Evolutionary conservation across 176 grass and related monocot species (phyloP).

Genomic region (Juncus effusus): DNA sequence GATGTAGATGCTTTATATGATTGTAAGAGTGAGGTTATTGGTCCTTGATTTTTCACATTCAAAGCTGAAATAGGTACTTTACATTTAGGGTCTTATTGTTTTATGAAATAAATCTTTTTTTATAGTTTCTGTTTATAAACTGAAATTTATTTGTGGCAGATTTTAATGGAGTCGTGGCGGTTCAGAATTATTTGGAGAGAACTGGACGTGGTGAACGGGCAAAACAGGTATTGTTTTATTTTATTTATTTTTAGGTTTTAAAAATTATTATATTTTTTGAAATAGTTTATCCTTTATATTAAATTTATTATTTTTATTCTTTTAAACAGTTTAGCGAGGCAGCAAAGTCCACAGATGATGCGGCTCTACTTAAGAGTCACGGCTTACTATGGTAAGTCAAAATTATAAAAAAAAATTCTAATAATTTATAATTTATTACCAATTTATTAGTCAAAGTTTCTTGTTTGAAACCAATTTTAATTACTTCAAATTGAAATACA

Average conservation of each 20-base stretch:
- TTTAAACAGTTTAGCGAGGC: conserved; percentile 70
- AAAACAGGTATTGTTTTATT: conserved; percentile 46
- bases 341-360: conserved; percentile 54
- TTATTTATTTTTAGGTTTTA: not conserved
- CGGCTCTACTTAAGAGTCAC: conserved; percentile 57
- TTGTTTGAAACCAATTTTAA: no score
- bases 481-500: no score
- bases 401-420: no score
- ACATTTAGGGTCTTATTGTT: not conserved
- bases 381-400: conserved; percentile 72
- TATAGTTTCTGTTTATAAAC: conserved; percentile 1
- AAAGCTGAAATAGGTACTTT: conserved; percentile 93
- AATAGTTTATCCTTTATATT: no score
- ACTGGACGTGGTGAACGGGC: conserved; percentile 78
- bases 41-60: conserved; percentile 98
- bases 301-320: conserved; percentile 1
- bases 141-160: conserved; percentile 39
- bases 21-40: conserved; percentile 99
- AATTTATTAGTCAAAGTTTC: no score
- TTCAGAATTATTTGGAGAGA: conserved; percentile 97
- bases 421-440: no score
- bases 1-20: conserved; percentile 97
- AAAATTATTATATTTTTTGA: not conserved
- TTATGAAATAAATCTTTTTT: not conserved
- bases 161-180: conserved; percentile 95